A percentile compares a stretch with the other conserved stretches of the same genome.
Evolutionary conservation across 2,329 filamentous ascomycete genomes (phyloP).

Genomic region (Phaeosphaeriaceae sp.): DNA sequence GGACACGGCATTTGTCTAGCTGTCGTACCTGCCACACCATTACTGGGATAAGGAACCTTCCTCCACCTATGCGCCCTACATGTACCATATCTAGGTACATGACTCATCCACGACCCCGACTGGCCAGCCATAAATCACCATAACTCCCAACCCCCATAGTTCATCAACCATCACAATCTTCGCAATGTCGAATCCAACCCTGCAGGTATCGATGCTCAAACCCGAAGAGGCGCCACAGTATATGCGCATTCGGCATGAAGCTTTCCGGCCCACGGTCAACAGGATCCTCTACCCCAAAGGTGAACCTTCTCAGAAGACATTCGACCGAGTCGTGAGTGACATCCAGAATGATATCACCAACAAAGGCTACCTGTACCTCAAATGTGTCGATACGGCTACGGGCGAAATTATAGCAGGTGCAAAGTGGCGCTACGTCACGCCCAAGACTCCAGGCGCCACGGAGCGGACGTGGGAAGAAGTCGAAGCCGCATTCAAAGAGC

Average conservation of each 20-base stretch:
- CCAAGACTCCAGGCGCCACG: slow-evolving; percentile 19
- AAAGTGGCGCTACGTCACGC: slow-evolving; percentile 35
- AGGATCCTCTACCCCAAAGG: slow-evolving; percentile 42
- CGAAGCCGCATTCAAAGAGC: slow-evolving; percentile 24
- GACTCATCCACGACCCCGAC: neutral
- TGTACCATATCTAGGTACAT: neutral
- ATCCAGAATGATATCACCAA: slow-evolving; percentile 31
- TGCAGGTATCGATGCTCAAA: slow-evolving; percentile 35
- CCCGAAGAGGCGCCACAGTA: slow-evolving; percentile 39
- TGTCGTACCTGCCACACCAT: neutral
- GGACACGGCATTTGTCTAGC: neutral
- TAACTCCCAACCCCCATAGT: neutral
- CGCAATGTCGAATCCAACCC: slow-evolving; percentile 30
- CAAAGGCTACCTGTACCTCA: slow-evolving; percentile 37
- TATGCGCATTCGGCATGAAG: slow-evolving; percentile 40
- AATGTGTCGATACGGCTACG: slow-evolving; percentile 35
- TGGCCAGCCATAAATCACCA: neutral
- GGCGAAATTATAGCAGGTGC: slow-evolving; percentile 40
- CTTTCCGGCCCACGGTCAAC: slow-evolving; percentile 42
- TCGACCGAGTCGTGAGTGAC: slow-evolving; percentile 27
- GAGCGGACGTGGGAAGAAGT: slow-evolving; percentile 38
- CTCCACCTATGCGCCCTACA: neutral
- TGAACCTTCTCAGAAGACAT: slow-evolving; percentile 36
- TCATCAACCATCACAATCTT: neutral
- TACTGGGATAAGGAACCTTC: neutral